Evolutionary conservation across 139 green algal species (phyloP), one percentile per base, ranked within the genome.

Genomic region (Pseudopediastrum boryanum): DNA sequence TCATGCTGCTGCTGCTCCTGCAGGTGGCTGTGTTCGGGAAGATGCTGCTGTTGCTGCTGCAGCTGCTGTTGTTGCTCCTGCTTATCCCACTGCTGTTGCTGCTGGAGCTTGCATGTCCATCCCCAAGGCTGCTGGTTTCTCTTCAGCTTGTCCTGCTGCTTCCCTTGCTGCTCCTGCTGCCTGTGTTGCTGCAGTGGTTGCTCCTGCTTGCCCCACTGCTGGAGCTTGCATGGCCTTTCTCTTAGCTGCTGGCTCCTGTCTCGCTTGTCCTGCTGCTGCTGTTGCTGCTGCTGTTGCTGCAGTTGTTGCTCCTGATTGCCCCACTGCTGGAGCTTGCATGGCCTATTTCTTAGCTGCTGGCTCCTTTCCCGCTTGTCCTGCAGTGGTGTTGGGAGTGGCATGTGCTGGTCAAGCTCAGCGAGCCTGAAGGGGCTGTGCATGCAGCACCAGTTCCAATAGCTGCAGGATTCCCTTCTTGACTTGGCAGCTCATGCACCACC

Each of bases 1-100:
- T 29, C 16, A 27, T 75, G 41, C 48, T 76, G 68, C 68, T 76
- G 68, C 31, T 76, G 69, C 3, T 42, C 44, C 43, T 62, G 63
- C 6, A 50, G 63, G 43, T 7, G 36, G 64, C 35, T 54, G 35
- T 25, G 4, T 74, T 48, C 64, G n/a, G 62, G 35, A 39, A n/a
- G n/a, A 27, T n/a, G n/a, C n/a, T n/a, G n/a, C n/a, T n/a, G n/a
- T n/a, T n/a, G n/a, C n/a, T n/a, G n/a, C n/a, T n/a, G n/a, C n/a
- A n/a, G n/a, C n/a, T n/a, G n/a, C n/a, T n/a, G n/a, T n/a, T 62
- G 52, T 35, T 54, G 35, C 19, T 3, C 36, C 16, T 36, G 38
- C 38, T 73, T 42, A n/a, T 73, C 42, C 39, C 41, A 23, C 65
- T 58, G 38, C 65, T 73, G 65, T 58, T 29, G 27, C 25, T 25